Evolutionary conservation across 2,329 filamentous ascomycete genomes (phyloP).

Genomic region (Aphanocladium album): DNA sequence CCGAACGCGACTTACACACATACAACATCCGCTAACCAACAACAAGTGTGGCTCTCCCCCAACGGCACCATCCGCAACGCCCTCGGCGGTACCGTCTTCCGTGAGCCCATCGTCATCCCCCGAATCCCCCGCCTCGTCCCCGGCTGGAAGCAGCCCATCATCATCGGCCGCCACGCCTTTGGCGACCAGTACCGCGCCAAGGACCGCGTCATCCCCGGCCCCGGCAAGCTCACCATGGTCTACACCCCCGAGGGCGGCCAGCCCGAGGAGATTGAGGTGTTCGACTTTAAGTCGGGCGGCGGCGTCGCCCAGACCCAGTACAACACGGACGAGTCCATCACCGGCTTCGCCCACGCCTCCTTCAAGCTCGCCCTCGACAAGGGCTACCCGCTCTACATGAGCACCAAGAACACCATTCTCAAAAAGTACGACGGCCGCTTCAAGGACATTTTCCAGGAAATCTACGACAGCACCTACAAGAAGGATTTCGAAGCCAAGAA

Average conservation of each 20-base stretch:
- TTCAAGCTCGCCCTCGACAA: conserved; percentile 94
- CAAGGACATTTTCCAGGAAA: conserved; percentile 99
- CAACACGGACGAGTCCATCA: conserved; percentile 95
- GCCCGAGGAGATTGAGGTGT: conserved; percentile 85
- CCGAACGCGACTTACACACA: too few species aligned
- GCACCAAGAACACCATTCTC: conserved; percentile 99
- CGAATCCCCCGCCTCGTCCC: conserved; percentile 88
- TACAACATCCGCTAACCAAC: conserved; percentile 2
- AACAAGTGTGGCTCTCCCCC: conserved; percentile 91
- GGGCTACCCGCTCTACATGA: conserved; percentile 94
- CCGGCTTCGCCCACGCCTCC: conserved; percentile 88
- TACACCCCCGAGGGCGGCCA: conserved; percentile 81
- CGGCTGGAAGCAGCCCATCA: conserved; percentile 98
- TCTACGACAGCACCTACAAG: conserved; percentile 86
- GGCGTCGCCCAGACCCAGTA: conserved; percentile 94
- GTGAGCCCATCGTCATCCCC: conserved; percentile 95
- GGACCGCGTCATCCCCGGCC: conserved; percentile 76
- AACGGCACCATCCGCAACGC: conserved; percentile 81
- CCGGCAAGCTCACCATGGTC: conserved; percentile 89
- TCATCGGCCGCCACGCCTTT: conserved; percentile 97
- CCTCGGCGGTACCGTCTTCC: conserved; percentile 93
- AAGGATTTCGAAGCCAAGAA: conserved; percentile 81
- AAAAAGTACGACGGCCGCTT: conserved; percentile 98
- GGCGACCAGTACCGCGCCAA: conserved; percentile 98
- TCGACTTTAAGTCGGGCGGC: conserved; percentile 78